These are phyloP conservation scores for Dipteronia dyeriana DNA, from an alignment of 345 rosid genomes.

Conservation along the genomic window DNA sequence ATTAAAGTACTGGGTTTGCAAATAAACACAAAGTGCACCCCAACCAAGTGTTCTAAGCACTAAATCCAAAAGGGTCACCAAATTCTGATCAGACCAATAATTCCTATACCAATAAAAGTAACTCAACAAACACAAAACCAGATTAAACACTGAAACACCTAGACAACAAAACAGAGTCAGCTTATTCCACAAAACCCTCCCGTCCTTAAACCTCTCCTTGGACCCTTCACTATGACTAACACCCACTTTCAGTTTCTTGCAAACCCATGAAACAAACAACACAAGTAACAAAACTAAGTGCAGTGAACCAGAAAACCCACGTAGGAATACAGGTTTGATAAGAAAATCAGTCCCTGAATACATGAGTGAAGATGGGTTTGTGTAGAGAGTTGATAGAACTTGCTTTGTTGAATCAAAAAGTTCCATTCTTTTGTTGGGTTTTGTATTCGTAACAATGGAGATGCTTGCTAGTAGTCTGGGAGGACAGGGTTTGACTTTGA, in stretches of 20 bases:
- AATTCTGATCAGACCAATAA: conserved; percentile 38
- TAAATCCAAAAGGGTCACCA: conserved; percentile 43
- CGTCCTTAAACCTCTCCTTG: conserved; percentile 20
- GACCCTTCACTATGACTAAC: conserved; percentile 10
- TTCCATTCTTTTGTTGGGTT: conserved; percentile 12
- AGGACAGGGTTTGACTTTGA: no score
- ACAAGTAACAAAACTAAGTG: conserved; percentile 30
- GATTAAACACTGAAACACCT: conserved; percentile 38
- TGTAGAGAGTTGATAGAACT: background rate
- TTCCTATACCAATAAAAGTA: conserved; percentile 41
- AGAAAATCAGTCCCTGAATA: conserved; percentile 30
- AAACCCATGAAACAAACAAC: conserved; percentile 21
- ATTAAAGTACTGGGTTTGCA: conserved; percentile 29
- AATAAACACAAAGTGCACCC: conserved; percentile 41
- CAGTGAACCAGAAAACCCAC: conserved; percentile 37
- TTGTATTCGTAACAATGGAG: background rate
- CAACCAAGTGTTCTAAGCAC: conserved; percentile 44
- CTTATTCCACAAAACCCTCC: conserved; percentile 28
- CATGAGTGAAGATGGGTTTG: conserved; percentile 13
- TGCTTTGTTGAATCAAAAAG: conserved; percentile 12
- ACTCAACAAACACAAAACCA: conserved; percentile 34
- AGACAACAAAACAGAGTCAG: conserved; percentile 37
- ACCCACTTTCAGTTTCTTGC: conserved; percentile 12
- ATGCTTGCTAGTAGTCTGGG: background rate
- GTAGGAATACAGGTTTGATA: conserved; percentile 30